Base-by-base conservation (phyloP, 2,329 filamentous ascomycete genomes). In the Ophiostoma pallidulum region DNA sequence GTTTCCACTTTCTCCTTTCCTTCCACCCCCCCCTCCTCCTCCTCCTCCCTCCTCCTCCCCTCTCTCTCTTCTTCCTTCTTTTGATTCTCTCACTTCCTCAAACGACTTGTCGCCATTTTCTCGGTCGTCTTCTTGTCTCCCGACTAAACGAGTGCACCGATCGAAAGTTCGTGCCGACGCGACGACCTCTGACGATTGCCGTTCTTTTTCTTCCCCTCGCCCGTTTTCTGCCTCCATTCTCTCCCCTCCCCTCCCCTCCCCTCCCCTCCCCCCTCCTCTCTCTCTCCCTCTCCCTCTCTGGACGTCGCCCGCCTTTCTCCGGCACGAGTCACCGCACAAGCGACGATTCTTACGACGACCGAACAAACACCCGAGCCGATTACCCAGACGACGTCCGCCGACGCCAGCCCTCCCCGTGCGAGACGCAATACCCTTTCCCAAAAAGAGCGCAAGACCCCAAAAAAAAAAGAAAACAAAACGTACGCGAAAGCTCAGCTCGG, bases 161-260 rank as follows among this genome's bases (percentile, higher is more conserved):
- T 13, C 31, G 7, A 33, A 6, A 33, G 31, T 33, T 13, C 12
- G 13, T 14, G 31, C 12, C 31, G 24, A 28, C 24, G 24, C 24
- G 24, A 28, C 24, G 10, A 10, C 13, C 13, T 31, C 28, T n/a
- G n/a, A n/a, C n/a, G n/a, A n/a, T n/a, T 28, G 29, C 39, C 22
- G 31, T 37, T 42, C 29, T 42, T 41, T 41, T 26, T 22, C 39
- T 42, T 42, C 39, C 24, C 29, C 35, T 47, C n/a, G n/a, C n/a
- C 24, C 24, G 40, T 42, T 43, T 31, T 41, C 33, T 28, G 6
- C 24, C 24, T 28, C 24, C n/a, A n/a, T n/a, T n/a, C n/a, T n/a
- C n/a, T n/a, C n/a, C n/a, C n/a, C n/a, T 28, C 31, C 39, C 22
- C 22, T 37, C 37, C 29, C 37, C 36, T 41, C 22, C 24, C 39